Evolutionary conservation across 352 stramenopile genomes (phyloP), one percentile per base, ranked within the genome.

Genomic region (Phytopythium aichiense): DNA sequence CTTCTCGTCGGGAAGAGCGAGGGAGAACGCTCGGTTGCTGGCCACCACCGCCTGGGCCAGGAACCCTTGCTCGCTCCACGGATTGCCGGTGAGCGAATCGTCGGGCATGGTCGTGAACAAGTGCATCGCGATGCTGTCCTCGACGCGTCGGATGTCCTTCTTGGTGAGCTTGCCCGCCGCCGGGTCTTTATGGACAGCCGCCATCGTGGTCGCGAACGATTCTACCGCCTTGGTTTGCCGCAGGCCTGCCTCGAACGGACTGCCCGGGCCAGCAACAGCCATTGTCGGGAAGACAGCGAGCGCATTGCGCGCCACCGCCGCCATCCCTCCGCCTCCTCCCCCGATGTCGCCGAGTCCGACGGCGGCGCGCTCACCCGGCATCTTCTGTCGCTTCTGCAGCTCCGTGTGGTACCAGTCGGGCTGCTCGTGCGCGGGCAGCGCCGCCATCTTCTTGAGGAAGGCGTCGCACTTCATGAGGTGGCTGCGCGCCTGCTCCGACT

Each of bases 401-500:
- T 87, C 77, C 0, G 66, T 56, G 12, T 72, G 18, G 56, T 79
- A 89, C 79, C 79, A 89, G 23, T 77, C 68, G 2, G 79, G 79
- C n/a, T 77, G 67, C 8, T 73, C 60, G n/a, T 46, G 51, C 23
- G 68, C 51, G 12, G 56, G 55, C 15, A 79, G 45, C 0, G 58
- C 56, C 18, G 74, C 70, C 60, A 88, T 73, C 4, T 71, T 56
- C 48, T 53, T 57, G n/a, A 85, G 64, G 58, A 87, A 88, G 22
- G 71, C 64, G 31, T 60, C 60, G 56, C 80, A 87, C 56, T 81
- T 81, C 65, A 84, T 77, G 30, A 87, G 66, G 60, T 89, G 77
- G 63, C 69, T 64, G 28, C 79, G 79, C 45, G 78, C 77, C 40
- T 84, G 76, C 43, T 74, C 77, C 68, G 74, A 88, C 73, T 87